Base-by-base conservation (phyloP, 2,329 filamentous ascomycete genomes). In the Neocatenulostroma microsporum region DNA sequence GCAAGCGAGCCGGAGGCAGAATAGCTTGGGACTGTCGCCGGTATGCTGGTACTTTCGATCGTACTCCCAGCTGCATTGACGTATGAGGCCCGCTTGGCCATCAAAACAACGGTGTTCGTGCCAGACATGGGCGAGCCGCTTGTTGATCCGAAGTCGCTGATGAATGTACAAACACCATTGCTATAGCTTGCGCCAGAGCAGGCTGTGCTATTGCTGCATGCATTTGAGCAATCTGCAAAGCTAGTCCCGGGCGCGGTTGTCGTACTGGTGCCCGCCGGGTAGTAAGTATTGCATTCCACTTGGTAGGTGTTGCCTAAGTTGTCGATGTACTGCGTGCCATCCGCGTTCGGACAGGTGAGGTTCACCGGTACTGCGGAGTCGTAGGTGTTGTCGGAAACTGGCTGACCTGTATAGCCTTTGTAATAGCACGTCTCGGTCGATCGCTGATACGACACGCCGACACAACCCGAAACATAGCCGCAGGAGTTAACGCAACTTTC, bases 221-320 rank as follows among this genome's bases (percentile, higher is more conserved):
- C 33, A 21, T 42, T 45, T 34, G 47, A 48, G 42, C 51, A 54
- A 20, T 39, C 36, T 7, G 21, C 9, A 18, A 38, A 36, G 19
- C 30, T 30, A 5, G 9, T 8, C 3, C 33, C 39, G 1, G 36
- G 25, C 3, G 24, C 10, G 10, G 27, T 36, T 2, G 30, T 38
- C 11, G 45, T 36, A 17, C 39, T 36, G 26, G 25, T 36, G 32
- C 41, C 41, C 2, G 41, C 36, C 9, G 33, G 31, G 13, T 47
- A 52, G 20, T 48, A 54, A 7, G 39, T 46, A 24, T 53, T 45
- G 35, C 53, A 56, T 17, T 49, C 35, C 5, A 55, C 47, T 30
- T 55, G 41, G 37, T 56, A 56, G 7, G 44, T 40, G 8, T 40
- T 40, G 15, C 51, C 53, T 3, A 34, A 38, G 17, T 36, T 31